phyloP scores from a whole-genome alignment of 208 protist species.

The Angomonas desouzai region DNA sequence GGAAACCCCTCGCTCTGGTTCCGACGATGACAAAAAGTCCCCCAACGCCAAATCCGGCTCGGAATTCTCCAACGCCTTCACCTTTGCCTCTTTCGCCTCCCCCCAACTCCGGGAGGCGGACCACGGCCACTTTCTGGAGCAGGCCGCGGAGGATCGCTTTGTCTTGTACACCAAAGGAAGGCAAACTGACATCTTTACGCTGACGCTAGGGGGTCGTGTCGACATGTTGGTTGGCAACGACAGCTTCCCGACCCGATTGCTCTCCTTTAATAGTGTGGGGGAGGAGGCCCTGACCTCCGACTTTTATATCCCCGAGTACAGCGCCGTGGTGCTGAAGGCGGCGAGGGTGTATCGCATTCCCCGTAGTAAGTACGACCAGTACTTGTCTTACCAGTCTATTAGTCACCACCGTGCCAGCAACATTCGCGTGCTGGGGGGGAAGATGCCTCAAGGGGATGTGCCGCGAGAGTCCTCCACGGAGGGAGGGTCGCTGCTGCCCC shows the following conservation, averaged over 20 bases:
- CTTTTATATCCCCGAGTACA: slow-evolving; percentile 75
- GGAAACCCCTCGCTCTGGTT: background rate
- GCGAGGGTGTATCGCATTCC: slow-evolving; percentile 71
- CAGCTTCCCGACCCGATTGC: slow-evolving; percentile 43
- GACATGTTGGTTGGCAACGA: slow-evolving; percentile 61
- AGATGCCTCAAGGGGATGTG: background rate
- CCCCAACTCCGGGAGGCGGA: slow-evolving; percentile 10
- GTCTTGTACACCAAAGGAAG: slow-evolving; percentile 67
- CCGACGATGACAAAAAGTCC: background rate
- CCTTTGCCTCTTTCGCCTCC: background rate
- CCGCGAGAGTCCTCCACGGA: background rate
- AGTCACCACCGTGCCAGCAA: background rate
- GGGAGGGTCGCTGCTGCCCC: background rate
- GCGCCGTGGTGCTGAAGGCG: slow-evolving; percentile 57
- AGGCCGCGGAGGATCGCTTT: slow-evolving; percentile 38
- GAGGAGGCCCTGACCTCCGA: slow-evolving; percentile 64
- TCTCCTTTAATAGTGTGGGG: slow-evolving; percentile 65
- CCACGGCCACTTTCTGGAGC: slow-evolving; percentile 34
- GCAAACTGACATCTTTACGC: slow-evolving; percentile 46
- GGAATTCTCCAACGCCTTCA: background rate
- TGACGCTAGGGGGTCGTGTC: slow-evolving; percentile 71
- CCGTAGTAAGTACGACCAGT: slow-evolving; percentile 49
- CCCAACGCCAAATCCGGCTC: background rate
- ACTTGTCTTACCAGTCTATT: slow-evolving; percentile 28
- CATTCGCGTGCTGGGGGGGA: slow-evolving; percentile 10